Evolutionary conservation across 129 eudicot species (phyloP), one percentile per base, ranked within the genome.

Genomic region (Flaveria ramosissima): DNA sequence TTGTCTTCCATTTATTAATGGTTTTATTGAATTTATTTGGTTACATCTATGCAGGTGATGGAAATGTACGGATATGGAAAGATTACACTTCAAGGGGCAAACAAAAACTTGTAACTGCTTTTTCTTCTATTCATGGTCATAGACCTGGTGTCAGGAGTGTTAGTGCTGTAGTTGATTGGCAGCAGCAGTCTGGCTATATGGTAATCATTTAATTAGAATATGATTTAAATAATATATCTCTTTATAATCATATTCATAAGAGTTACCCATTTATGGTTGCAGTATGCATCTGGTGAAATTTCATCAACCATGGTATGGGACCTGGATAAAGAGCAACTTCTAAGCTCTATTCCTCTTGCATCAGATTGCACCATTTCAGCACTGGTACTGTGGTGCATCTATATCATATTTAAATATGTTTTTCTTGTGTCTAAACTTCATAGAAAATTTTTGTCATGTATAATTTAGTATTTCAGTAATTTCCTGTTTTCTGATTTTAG

Each of bases 101-200:
- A 77, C 96, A 91, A 84, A 94, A 86, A 80, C 95, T 91, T 24
- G 94, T 94, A 73, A 89, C 99, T 77, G 99, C 97, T 0, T 94
- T 94, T 71, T 84, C 97, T 47, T 86, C 99, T 23, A 75, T 94
- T 73, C 99, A 90, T 74, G 99, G 96, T 62, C 93, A 87, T 74
- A 89, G 88, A 77, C 97, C 94, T 66, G 89, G 92, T 78, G 92
- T 80, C 26, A 87, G 97, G 48, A 86, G 92, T 84, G 88, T 89
- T 20, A 91, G 85, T 63, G 97, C 96, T 39, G 97, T 94, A 55
- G 97, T 94, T 82, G 99, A 94, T 87, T 94, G 99, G 99, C 99
- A 94, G 85, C 99, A 94, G 79, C 96, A 89, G 78, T 94, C 99
- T 74, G 99, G 99, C 72, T 89, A 84, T 86, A 84, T 94, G 92